These are phyloP conservation scores for Spergularia bocconei DNA, from an alignment of 148 eudicot genomes.

Conservation along the genomic window DNA sequence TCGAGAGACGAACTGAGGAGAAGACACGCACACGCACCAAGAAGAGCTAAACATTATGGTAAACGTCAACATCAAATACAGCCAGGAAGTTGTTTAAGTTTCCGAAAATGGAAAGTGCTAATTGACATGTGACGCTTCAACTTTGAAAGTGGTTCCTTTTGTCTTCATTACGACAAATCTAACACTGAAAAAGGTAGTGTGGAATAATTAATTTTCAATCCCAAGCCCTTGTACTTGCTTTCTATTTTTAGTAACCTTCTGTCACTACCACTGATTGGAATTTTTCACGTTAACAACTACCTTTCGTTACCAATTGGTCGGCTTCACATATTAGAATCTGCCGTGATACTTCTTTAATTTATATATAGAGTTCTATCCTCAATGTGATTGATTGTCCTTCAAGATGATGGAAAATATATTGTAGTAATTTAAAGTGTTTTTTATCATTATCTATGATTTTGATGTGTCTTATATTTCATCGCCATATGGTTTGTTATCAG, in stretches of 20 bases:
- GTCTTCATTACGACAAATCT: constrained; percentile 12
- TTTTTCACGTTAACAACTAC: constrained; percentile 7
- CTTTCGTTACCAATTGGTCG: not conserved
- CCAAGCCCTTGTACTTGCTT: constrained; percentile 13
- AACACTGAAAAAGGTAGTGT: constrained; percentile 4
- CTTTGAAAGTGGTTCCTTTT: not conserved
- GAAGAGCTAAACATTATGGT: constrained; percentile 18
- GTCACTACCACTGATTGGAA: constrained; percentile 15
- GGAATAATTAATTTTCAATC: constrained; percentile 1
- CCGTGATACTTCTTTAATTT: not conserved
- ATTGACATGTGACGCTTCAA: constrained; percentile 14
- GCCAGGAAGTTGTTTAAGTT: not conserved
- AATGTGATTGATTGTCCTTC: no score
- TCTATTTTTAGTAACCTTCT: constrained; percentile 1
- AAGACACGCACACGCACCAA: constrained; percentile 1
- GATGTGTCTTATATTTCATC: no score
- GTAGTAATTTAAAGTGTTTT: no score
- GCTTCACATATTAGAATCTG: not conserved
- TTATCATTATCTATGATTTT: no score
- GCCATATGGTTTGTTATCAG: no score
- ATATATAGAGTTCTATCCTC: no score
- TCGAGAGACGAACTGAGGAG: not conserved
- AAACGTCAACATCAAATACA: constrained; percentile 16
- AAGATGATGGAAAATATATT: no score
- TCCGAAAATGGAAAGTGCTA: not conserved